Percentiles rank a stretch among this genome's conserved stretches.
Conservation (phyloP, 192 early-diverging fungal genomes). For the Oehlia diaphana region DNA sequence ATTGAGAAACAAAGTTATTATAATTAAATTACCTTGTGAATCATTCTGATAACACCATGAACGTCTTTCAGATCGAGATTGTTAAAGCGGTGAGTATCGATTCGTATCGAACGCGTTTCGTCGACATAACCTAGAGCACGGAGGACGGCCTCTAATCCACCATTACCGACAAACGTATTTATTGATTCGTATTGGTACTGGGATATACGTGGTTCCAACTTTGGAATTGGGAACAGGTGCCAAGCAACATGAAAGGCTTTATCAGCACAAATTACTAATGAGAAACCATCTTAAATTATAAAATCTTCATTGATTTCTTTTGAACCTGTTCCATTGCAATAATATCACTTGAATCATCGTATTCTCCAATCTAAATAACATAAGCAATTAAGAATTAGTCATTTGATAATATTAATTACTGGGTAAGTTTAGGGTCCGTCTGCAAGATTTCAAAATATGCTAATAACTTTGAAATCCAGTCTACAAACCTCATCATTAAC, state of each 20-base stretch:
- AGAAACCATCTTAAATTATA: slow-evolving; percentile 21
- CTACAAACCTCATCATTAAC: slow-evolving; percentile 23
- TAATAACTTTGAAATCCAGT: not conserved
- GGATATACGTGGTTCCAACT: slow-evolving; percentile 28
- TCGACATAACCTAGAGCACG: slow-evolving; percentile 20
- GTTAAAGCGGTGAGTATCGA: not conserved
- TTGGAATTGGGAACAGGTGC: slow-evolving; percentile 3
- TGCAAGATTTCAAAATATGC: not conserved
- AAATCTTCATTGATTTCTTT: slow-evolving; percentile 27
- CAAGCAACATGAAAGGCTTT: slow-evolving; percentile 24
- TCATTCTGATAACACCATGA: slow-evolving; percentile 20
- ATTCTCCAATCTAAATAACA: slow-evolving; percentile 26
- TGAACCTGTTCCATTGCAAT: slow-evolving; percentile 28
- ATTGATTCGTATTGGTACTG: slow-evolving; percentile 30
- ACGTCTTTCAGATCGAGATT: slow-evolving; percentile 29
- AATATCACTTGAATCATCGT: slow-evolving; percentile 30
- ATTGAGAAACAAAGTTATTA: not conserved
- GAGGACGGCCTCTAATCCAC: slow-evolving; percentile 15
- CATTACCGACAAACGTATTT: not conserved
- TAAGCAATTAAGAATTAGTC: not conserved
- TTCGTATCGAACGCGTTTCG: not conserved
- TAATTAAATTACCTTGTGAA: slow-evolving; percentile 18
- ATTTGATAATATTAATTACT: not conserved
- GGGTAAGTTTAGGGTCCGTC: not conserved
- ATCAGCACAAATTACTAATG: slow-evolving; percentile 22